Evolutionary conservation across 1,284 basidiomycete genomes (phyloP).

Genomic region (Ganoderma leucocontextum): DNA sequence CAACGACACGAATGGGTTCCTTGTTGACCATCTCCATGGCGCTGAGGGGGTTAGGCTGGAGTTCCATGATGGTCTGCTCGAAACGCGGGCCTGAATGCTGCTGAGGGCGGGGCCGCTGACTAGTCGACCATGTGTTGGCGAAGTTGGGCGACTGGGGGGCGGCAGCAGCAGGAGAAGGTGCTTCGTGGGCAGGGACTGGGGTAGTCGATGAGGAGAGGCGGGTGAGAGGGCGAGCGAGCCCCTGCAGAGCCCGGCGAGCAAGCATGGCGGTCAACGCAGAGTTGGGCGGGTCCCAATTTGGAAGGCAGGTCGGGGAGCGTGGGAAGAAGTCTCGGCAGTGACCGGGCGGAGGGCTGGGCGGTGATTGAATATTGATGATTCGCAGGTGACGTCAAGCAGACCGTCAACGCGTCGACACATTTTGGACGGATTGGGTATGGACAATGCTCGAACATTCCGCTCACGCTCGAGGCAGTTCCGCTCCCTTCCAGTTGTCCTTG

Average conservation of each 20-base stretch:
- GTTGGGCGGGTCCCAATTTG: slow-evolving; percentile 26
- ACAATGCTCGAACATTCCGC: slow-evolving; percentile 31
- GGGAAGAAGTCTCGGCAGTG: slow-evolving; percentile 34
- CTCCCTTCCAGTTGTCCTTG: slow-evolving; percentile 29
- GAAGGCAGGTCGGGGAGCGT: slow-evolving; percentile 26
- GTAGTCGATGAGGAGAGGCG: slow-evolving; percentile 43
- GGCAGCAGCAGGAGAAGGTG: slow-evolving; percentile 45
- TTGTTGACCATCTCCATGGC: slow-evolving; percentile 91
- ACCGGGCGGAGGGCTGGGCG: slow-evolving; percentile 23
- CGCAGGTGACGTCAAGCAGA: slow-evolving; percentile 30
- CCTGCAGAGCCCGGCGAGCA: slow-evolving; percentile 45
- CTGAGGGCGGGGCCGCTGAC: slow-evolving; percentile 69
- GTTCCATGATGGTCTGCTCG: slow-evolving; percentile 87
- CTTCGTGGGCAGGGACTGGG: slow-evolving; percentile 36
- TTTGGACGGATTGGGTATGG: slow-evolving; percentile 18
- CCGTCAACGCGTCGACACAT: background rate
- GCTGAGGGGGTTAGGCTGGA: slow-evolving; percentile 91
- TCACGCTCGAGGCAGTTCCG: slow-evolving; percentile 26
- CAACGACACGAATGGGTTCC: slow-evolving; percentile 85
- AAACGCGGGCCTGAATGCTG: slow-evolving; percentile 77
- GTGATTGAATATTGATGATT: background rate
- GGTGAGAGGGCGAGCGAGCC: slow-evolving; percentile 40
- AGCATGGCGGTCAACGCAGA: slow-evolving; percentile 45
- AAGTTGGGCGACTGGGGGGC: slow-evolving; percentile 82
- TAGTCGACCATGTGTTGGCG: slow-evolving; percentile 80